Evolutionary conservation across 2,329 filamentous ascomycete genomes (phyloP).

Genomic region (Cladosporium sp.): DNA sequence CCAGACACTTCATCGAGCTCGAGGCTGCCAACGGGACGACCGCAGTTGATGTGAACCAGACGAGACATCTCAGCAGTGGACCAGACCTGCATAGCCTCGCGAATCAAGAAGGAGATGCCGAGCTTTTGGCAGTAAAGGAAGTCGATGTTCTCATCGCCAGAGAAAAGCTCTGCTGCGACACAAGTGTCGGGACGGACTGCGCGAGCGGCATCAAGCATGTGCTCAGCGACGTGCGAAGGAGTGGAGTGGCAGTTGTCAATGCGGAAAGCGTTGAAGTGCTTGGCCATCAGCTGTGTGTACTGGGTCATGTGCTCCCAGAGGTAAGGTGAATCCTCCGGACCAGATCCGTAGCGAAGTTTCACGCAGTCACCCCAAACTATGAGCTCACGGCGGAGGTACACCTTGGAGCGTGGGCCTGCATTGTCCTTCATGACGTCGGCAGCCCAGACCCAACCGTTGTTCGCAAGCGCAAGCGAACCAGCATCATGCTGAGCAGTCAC

Average conservation of each 20-base stretch:
- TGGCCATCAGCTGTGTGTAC: slow-evolving; percentile 89
- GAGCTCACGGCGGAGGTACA: slow-evolving; percentile 94
- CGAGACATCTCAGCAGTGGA: slow-evolving; percentile 89
- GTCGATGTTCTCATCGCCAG: slow-evolving; percentile 92
- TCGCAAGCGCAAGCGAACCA: slow-evolving; percentile 78
- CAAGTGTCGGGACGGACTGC: slow-evolving; percentile 83
- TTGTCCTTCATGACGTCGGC: slow-evolving; percentile 93
- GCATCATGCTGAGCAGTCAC: slow-evolving; percentile 74
- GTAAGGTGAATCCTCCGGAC: slow-evolving; percentile 83
- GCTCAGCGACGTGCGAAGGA: slow-evolving; percentile 88
- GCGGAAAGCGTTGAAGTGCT: slow-evolving; percentile 90
- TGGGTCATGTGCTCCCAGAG: slow-evolving; percentile 95
- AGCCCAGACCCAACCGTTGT: slow-evolving; percentile 99
- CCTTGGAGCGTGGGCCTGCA: slow-evolving; percentile 81
- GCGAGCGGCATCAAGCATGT: slow-evolving; percentile 91
- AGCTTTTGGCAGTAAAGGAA: slow-evolving; percentile 93
- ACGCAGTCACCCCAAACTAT: slow-evolving; percentile 99
- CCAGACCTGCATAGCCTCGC: slow-evolving; percentile 99
- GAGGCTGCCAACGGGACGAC: slow-evolving; percentile 93
- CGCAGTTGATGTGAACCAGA: slow-evolving; percentile 89
- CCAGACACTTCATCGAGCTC: slow-evolving; percentile 84
- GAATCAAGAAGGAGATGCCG: slow-evolving; percentile 85
- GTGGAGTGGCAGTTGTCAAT: slow-evolving; percentile 99
- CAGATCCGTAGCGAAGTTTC: slow-evolving; percentile 84
- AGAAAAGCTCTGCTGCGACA: slow-evolving; percentile 92